Conservation (phyloP, 2,329 filamentous ascomycete genomes). For the Beauveria sp. region DNA sequence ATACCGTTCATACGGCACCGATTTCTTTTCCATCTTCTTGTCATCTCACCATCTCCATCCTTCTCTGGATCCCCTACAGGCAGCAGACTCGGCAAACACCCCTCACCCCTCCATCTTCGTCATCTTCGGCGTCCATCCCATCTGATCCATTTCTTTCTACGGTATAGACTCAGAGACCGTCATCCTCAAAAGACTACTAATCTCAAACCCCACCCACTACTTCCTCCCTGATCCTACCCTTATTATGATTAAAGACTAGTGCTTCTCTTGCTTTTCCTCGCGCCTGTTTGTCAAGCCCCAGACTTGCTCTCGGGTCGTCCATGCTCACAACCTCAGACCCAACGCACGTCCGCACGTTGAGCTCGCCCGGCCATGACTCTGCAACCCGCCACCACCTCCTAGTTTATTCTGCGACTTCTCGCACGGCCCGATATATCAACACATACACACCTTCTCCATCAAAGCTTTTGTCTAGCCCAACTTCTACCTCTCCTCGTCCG, state of each 20-base stretch:
- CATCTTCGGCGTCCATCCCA: background rate
- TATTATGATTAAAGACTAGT: background rate
- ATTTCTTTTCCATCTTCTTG: no score
- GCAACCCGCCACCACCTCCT: background rate
- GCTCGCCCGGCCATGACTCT: background rate
- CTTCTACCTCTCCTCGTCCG: background rate
- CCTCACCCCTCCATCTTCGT: background rate
- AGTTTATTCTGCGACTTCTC: background rate
- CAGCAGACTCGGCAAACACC: background rate
- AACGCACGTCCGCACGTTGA: background rate
- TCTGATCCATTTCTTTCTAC: background rate
- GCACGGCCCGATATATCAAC: constrained; percentile 3
- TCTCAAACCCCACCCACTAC: background rate
- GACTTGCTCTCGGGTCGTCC: constrained; percentile 1
- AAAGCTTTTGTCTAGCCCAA: background rate
- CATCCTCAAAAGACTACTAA: background rate
- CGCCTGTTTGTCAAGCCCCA: background rate
- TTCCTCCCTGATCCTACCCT: background rate
- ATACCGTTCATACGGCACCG: no score
- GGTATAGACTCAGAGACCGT: background rate
- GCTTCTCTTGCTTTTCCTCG: background rate
- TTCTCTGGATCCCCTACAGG: no score
- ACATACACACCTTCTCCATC: background rate
- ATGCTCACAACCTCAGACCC: background rate
- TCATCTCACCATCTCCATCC: no score